Base-by-base conservation (phyloP, 2,329 filamentous ascomycete species). In the Xylaria hypoxylon region DNA sequence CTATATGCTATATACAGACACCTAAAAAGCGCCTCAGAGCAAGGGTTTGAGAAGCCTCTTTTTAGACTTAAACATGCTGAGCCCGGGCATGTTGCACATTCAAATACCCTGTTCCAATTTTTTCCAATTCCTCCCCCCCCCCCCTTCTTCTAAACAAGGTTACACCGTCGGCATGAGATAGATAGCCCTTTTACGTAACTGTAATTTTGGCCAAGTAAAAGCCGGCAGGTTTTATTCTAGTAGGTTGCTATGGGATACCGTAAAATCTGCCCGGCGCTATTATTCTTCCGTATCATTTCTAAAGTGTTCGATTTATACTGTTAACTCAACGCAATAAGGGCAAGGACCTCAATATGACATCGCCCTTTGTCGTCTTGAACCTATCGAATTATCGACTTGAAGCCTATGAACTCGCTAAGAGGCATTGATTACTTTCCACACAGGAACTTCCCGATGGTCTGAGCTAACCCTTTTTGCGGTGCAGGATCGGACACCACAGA, bases 401-500 rank as follows among this genome's bases (percentile, higher is more conserved):
- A 48, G 31, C n/a, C 10, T 22, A 10, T 40, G 33, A 17, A 26
- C 17, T 17, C 10, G 5, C 5, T 3, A 22, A 10, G 22, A 47
- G 19, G 17, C 15, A 1, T 22, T 7, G 2, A 45, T n/a, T 7
- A 15, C 8, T 26, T 45, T 26, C n/a, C 31, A 44, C 13, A 11
- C 19, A 19, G 11, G 26, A 8, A 48, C 22, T 13, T 48, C 22
- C 13, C 7, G 17, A n/a, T 50, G 24, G 17, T 26, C 15, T 13
- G 17, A 38, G 15, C 22, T 38, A 24, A 10, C n/a, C 48, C 5
- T 45, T 44, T 50, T 33, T 26, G 15, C 15, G 19, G 17, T 52
- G 45, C 52, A 62, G 52, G 45, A 62, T 65, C 52, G 35, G 5
- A 42, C 28, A 40, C 40, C 13, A 17, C 45, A n/a, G 24, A 62